phyloP scores from a whole-genome alignment of 192 early-diverging fungal species.

The Dispira simplex region DNA sequence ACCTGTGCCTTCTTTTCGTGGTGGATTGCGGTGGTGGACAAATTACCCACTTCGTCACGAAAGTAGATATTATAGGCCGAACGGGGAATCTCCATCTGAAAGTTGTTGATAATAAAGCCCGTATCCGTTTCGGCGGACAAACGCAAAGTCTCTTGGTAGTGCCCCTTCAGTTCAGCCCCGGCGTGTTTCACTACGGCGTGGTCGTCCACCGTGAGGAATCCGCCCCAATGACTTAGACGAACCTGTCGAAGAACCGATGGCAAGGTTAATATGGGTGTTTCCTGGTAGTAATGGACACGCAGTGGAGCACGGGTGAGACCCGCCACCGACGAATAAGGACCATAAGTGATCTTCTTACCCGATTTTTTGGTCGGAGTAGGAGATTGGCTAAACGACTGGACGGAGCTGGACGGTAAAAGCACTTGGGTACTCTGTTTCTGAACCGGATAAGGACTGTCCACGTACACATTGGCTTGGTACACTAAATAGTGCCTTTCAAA shows the following conservation, averaged over 20 bases:
- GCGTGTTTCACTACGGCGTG: conserved; percentile 54
- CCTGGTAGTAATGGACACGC: conserved; percentile 49
- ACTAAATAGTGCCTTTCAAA: conserved; percentile 45
- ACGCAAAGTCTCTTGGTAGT: conserved; percentile 20
- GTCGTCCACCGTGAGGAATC: conserved; percentile 70
- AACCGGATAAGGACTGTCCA: conserved; percentile 46
- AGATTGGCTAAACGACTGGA: conserved; percentile 25
- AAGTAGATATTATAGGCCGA: conserved; percentile 63
- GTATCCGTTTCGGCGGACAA: conserved; percentile 12
- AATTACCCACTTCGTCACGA: conserved; percentile 88
- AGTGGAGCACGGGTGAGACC: conserved; percentile 23
- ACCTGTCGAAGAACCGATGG: conserved; percentile 47
- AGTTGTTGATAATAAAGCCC: conserved; percentile 24
- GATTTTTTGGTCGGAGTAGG: conserved; percentile 18
- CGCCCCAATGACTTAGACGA: conserved; percentile 73
- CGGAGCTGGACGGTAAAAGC: conserved; percentile 20
- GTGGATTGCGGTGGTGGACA: conserved; percentile 70
- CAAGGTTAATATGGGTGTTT: conserved; percentile 37
- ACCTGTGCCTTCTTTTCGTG: conserved; percentile 29
- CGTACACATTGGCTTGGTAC: conserved; percentile 42
- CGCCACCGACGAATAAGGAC: conserved; percentile 39
- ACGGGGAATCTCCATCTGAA: conserved; percentile 40
- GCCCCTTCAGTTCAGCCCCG: conserved; percentile 11
- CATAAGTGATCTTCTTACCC: conserved; percentile 52
- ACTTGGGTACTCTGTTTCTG: conserved; percentile 66